Evolutionary conservation across 179 eudicot species (phyloP), one percentile per base, ranked within the genome.

Genomic region (Amaranthus tricolor): DNA sequence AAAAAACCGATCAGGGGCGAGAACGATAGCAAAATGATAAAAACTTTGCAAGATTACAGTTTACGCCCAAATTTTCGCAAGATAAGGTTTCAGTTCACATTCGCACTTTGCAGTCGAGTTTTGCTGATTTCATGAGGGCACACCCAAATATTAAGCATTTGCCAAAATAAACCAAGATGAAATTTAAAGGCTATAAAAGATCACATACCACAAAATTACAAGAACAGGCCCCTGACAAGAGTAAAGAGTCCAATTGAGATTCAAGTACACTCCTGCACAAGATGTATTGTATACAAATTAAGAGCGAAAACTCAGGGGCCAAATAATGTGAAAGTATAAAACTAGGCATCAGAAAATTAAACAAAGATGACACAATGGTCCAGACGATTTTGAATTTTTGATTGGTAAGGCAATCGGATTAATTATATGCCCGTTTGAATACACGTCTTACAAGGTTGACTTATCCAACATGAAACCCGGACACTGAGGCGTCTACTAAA

Each of bases 211-310:
- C 75, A 79, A 71, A 62, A 52, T 47, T 72, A 75, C 20, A 68
- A 79, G 77, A 71, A 79, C 31, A 58, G 79, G 55, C 40, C 74
- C 79, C 78, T 74, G 55, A 84, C 82, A 75, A 79, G 47, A 52
- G 72, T 31, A 40, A 62, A 72, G 40, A 31, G 85, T 76, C 81
- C 83, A 65, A 78, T 74, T 65, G 84, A 62, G 72, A 69, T 48
- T 73, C 77, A 72, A 47, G 58, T 66, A 77, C 48, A 68, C 66
- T 82, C 88, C 88, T 85, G 88, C 88, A 85, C 81, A 76, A 80
- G 79, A 73, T 82, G 72, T 75, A 72, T 74, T 74, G n/a, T 65
- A 79, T 74, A 66, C 75, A 75, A 59, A 81, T 76, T 83, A 80
- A 74, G 81, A 74, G 76, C 49, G 71, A 62, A 74, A 73, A 63